Percentiles rank a stretch among this genome's conserved stretches.
These are phyloP conservation scores for Thalassiosira livingstoniorum DNA, from an alignment of 352 stramenopile genomes.

Conservation along the genomic window DNA sequence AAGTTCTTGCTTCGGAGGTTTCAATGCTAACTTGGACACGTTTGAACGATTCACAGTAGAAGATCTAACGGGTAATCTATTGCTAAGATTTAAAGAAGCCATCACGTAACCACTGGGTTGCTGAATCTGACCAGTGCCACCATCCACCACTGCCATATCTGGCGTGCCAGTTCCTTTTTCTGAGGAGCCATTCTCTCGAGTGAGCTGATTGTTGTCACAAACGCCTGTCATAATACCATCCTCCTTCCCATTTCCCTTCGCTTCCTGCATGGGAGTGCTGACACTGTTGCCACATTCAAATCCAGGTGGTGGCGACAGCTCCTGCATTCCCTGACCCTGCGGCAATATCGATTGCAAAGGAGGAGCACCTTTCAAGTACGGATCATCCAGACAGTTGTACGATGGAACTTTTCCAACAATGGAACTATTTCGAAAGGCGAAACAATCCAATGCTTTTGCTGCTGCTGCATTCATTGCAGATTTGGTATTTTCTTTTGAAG, in stretches of 20 bases:
- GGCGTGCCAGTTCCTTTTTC: not conserved
- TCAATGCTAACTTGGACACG: not conserved
- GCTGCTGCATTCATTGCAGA: constrained; percentile 47
- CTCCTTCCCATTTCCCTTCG: no score
- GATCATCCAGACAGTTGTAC: constrained; percentile 17
- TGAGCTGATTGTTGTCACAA: not conserved
- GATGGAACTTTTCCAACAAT: not conserved
- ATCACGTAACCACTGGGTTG: no score
- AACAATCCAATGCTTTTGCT: constrained; percentile 52
- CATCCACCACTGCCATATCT: not conserved
- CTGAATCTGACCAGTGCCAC: no score
- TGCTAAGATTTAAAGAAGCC: not conserved
- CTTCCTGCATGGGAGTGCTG: no score
- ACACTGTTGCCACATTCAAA: no score
- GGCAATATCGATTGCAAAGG: not conserved
- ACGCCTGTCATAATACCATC: no score
- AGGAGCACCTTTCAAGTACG: constrained; percentile 12
- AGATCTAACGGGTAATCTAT: not conserved
- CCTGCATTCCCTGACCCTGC: no score
- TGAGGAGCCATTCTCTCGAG: not conserved
- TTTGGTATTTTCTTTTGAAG: constrained; percentile 44
- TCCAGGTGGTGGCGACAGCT: no score
- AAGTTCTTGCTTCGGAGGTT: constrained; percentile 15
- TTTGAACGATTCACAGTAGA: not conserved
- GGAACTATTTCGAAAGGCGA: constrained; percentile 18